phyloP scores from a whole-genome alignment of 1,139 yeast species.

The Magnusiomyces tetraspermus region DNA sequence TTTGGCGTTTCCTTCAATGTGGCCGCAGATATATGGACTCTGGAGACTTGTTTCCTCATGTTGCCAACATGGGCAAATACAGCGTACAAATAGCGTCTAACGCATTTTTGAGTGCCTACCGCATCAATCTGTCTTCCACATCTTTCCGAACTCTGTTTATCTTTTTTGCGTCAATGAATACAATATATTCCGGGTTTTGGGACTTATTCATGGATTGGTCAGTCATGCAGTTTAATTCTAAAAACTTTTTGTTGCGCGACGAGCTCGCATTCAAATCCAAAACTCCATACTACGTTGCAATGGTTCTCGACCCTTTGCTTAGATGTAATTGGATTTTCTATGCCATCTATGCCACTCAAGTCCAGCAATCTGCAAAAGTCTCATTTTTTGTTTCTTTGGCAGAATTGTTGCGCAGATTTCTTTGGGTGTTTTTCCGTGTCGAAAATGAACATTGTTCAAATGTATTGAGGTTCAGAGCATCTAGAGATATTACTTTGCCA shows the following conservation, averaged over 20 bases:
- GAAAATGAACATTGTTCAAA: constrained; percentile 94
- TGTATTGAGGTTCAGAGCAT: constrained; percentile 73
- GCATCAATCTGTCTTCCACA: constrained; percentile 46
- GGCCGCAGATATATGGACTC: constrained; percentile 85
- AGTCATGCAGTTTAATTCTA: constrained; percentile 64
- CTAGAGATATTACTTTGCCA: constrained; percentile 79
- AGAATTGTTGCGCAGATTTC: constrained; percentile 68
- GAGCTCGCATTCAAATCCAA: constrained; percentile 55
- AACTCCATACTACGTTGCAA: constrained; percentile 61
- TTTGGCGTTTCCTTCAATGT: constrained; percentile 89
- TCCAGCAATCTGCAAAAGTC: constrained; percentile 85
- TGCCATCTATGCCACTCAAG: constrained; percentile 53
- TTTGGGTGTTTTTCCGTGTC: constrained; percentile 87
- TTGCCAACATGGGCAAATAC: constrained; percentile 83
- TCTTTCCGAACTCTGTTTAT: constrained; percentile 52
- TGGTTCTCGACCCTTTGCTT: constrained; percentile 59
- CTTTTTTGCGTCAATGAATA: constrained; percentile 62
- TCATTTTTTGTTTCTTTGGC: constrained; percentile 76
- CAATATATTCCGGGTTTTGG: constrained; percentile 67
- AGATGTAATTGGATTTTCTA: constrained; percentile 91
- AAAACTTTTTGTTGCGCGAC: constrained; percentile 55
- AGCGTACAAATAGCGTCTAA: constrained; percentile 56
- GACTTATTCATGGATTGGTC: constrained; percentile 97
- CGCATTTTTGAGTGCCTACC: constrained; percentile 66
- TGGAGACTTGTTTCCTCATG: constrained; percentile 93